Evolutionary conservation across 2,329 filamentous ascomycete species (phyloP).

Genomic region (Alternaria infectoria): DNA sequence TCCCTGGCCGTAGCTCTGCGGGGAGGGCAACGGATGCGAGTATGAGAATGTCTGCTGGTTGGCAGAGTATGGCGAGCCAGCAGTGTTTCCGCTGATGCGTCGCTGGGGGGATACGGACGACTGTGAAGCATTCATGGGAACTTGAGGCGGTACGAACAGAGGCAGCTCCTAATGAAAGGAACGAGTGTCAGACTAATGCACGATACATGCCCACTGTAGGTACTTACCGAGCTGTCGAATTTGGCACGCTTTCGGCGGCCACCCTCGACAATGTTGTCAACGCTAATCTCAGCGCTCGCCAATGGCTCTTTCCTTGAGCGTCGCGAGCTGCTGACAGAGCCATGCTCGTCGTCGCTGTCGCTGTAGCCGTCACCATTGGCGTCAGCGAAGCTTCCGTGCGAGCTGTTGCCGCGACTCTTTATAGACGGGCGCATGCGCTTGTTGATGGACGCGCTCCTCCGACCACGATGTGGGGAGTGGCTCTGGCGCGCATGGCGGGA

Average conservation of each 20-base stretch:
- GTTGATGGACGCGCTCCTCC: conserved; percentile 79
- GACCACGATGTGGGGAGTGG: conserved; percentile 74
- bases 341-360: conserved; percentile 82
- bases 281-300: conserved; percentile 94
- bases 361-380: conserved; percentile 72
- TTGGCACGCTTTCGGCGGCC: conserved; percentile 94
- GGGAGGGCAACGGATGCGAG: conserved; percentile 79
- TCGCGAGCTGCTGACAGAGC: conserved; percentile 72
- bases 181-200: conserved; percentile 30
- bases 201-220: conserved; percentile 14
- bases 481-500: conserved; percentile 77
- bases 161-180: conserved; percentile 77
- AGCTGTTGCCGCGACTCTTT: conserved; percentile 71
- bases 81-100: conserved; percentile 75
- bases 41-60: conserved; percentile 82
- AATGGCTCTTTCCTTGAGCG: conserved; percentile 82
- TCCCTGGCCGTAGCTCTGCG: conserved; percentile 70
- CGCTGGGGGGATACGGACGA: conserved; percentile 95
- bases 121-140: conserved; percentile 92
- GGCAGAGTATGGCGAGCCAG: conserved; percentile 74
- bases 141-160: conserved; percentile 79
- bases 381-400: conserved; percentile 66
- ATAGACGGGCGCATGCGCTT: conserved; percentile 69
- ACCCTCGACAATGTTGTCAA: conserved; percentile 98
- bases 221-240: conserved; percentile 93